Percentiles rank a stretch among this genome's conserved stretches.
Evolutionary conservation across 495 filamentous ascomycete genomes (phyloP).

Genomic region (Aspergillus taichungensis): DNA sequence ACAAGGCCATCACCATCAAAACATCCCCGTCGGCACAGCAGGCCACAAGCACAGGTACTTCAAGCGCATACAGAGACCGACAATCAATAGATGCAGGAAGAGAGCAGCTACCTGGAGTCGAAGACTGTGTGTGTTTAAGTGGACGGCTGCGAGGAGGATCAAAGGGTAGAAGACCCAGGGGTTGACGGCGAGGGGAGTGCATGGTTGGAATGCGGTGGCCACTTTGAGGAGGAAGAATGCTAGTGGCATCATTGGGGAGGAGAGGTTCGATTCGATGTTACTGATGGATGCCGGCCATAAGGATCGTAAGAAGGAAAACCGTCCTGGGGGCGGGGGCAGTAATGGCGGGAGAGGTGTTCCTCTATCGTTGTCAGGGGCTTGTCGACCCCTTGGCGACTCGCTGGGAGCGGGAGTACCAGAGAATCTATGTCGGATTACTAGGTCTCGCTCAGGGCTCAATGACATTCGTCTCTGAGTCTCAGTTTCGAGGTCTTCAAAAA

Average conservation of each 20-base stretch:
- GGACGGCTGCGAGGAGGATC: constrained; percentile 48
- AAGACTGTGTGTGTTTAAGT: constrained; percentile 26
- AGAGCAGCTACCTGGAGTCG: constrained; percentile 17
- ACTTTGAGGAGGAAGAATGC: constrained; percentile 49
- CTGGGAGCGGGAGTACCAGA: constrained; percentile 17
- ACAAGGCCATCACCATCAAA: background rate
- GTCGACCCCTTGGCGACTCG: constrained; percentile 2
- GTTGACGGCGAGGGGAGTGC: constrained; percentile 51
- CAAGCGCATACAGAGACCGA: constrained; percentile 22
- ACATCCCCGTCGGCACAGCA: background rate
- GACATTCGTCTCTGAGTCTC: constrained; percentile 15
- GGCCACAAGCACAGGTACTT: constrained; percentile 31
- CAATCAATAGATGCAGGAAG: constrained; percentile 23
- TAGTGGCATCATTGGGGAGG: constrained; percentile 26
- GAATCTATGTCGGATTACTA: constrained; percentile 30
- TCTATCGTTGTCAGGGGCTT: constrained; percentile 18
- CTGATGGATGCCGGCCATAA: constrained; percentile 4
- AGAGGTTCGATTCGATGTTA: constrained; percentile 11
- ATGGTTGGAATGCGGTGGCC: constrained; percentile 45
- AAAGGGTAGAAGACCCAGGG: constrained; percentile 54
- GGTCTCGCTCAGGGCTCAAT: constrained; percentile 24
- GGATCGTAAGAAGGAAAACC: constrained; percentile 22
- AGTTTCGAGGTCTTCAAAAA: constrained; percentile 7
- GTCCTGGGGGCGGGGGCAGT: constrained; percentile 42
- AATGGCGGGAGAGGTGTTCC: constrained; percentile 45